A percentile compares a stretch with the other conserved stretches of the same genome.
phyloP scores from a whole-genome alignment of 441 rosid species.

The Raphanus hybrid region DNA sequence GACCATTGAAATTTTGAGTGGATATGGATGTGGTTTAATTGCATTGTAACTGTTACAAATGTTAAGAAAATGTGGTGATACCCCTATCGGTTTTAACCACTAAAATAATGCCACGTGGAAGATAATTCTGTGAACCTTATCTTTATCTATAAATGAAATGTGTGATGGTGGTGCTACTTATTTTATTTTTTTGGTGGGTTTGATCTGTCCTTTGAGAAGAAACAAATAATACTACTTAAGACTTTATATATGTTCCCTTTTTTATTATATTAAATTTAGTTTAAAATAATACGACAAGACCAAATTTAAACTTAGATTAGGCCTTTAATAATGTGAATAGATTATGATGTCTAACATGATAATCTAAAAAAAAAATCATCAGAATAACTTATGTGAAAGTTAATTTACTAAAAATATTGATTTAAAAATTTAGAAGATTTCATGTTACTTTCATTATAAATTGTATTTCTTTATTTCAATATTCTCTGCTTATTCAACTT shows the following conservation, averaged over 20 bases:
- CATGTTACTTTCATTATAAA: neutral
- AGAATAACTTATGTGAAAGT: neutral
- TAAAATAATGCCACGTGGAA: slow-evolving; percentile 34
- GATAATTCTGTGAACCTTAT: slow-evolving; percentile 40
- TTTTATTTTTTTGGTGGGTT: slow-evolving; percentile 18
- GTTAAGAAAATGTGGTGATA: slow-evolving; percentile 35
- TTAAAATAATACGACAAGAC: neutral
- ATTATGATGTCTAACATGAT: neutral
- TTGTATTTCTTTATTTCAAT: neutral
- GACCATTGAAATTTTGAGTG: slow-evolving; percentile 37
- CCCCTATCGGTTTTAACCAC: slow-evolving; percentile 35
- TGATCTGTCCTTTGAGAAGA: slow-evolving; percentile 2
- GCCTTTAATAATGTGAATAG: neutral
- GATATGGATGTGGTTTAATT: slow-evolving; percentile 31
- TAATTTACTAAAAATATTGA: neutral
- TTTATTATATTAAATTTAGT: neutral
- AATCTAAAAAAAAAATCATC: neutral
- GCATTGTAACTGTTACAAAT: slow-evolving; percentile 35
- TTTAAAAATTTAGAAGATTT: neutral
- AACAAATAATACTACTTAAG: neutral
- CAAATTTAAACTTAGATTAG: neutral
- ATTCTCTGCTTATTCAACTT: neutral
- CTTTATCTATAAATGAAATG: slow-evolving; percentile 38
- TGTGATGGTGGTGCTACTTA: slow-evolving; percentile 36
- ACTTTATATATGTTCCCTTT: neutral